These are phyloP conservation scores for Sugiyamaella grinbergsii DNA, from an alignment of 1,139 yeast genomes.

Conservation along the genomic window DNA sequence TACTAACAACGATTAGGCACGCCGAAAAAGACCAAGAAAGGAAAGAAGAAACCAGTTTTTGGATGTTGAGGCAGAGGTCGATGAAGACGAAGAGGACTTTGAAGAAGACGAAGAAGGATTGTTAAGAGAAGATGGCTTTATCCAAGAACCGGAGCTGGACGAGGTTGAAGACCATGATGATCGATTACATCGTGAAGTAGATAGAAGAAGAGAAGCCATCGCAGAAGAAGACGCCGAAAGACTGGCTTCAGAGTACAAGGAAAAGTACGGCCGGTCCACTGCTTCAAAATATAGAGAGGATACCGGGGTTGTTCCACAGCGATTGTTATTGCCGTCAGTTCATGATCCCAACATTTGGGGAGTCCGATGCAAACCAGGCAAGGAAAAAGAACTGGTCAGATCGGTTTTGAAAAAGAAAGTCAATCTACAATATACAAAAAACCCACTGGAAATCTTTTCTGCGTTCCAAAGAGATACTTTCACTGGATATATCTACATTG, in stretches of 20 bases:
- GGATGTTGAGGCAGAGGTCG: conserved; percentile 99
- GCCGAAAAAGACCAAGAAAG: conserved; percentile 67
- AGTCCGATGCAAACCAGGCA: conserved; percentile 87
- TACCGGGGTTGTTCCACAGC: conserved; percentile 86
- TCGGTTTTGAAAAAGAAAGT: conserved; percentile 76
- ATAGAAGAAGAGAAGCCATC: conserved; percentile 82
- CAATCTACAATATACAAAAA: conserved; percentile 62
- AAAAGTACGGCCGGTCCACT: conserved; percentile 86
- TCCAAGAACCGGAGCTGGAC: conserved; percentile 47
- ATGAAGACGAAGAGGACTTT: conserved; percentile 95
- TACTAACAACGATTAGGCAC: conserved; percentile 47
- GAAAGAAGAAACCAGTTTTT: conserved; percentile 84
- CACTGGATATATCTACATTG: conserved; percentile 87
- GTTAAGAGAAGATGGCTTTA: conserved; percentile 67
- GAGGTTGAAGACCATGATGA: conserved; percentile 70
- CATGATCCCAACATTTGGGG: conserved; percentile 98
- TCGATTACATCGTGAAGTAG: conserved; percentile 87
- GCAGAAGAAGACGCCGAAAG: conserved; percentile 96
- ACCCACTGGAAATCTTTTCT: conserved; percentile 75
- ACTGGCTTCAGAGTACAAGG: conserved; percentile 88
- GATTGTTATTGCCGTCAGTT: conserved; percentile 89
- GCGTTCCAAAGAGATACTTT: conserved; percentile 94
- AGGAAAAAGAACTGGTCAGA: conserved; percentile 88
- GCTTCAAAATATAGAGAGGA: conserved; percentile 86
- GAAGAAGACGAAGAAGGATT: conserved; percentile 92